These are phyloP conservation scores for Hexamita inflata DNA, from an alignment of 208 protist genomes.

Conservation along the genomic window DNA sequence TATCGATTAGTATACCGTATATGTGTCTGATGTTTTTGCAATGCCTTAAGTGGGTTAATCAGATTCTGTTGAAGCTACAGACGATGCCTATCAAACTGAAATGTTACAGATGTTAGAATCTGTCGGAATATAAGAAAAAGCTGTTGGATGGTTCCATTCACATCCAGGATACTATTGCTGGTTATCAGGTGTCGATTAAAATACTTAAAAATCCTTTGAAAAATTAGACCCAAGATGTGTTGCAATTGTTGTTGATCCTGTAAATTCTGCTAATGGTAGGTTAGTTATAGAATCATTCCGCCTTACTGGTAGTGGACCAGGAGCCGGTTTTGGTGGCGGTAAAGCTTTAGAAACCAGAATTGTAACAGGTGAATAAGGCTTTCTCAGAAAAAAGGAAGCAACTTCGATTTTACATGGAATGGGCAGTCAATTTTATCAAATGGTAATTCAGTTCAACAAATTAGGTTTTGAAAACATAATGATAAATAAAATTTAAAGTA, in stretches of 20 bases:
- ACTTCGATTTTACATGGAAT: constrained; percentile 83
- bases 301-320: constrained; percentile 65
- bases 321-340: not conserved
- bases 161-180: constrained; percentile 99
- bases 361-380: constrained; percentile 95
- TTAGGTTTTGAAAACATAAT: constrained; percentile 96
- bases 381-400: constrained; percentile 83
- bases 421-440: constrained; percentile 95
- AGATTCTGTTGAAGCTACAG: constrained; percentile 94
- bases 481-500: constrained; percentile 50
- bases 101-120: constrained; percentile 98
- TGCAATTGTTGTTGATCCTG: constrained; percentile 98
- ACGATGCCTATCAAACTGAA: constrained; percentile 97
- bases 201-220: constrained; percentile 65
- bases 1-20: constrained; percentile 99
- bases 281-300: constrained; percentile 99
- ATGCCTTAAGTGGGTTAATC: constrained; percentile 69
- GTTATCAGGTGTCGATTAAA: constrained; percentile 67
- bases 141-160: constrained; percentile 99
- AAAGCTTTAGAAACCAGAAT: constrained; percentile 63
- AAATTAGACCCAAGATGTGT: constrained; percentile 82
- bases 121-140: constrained; percentile 83
- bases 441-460: constrained; percentile 94
- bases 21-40: constrained; percentile 49
- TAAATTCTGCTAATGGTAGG: constrained; percentile 97